These are phyloP conservation scores for Pezicula radicicola DNA, from an alignment of 2,329 filamentous ascomycete genomes.

Conservation along the genomic window DNA sequence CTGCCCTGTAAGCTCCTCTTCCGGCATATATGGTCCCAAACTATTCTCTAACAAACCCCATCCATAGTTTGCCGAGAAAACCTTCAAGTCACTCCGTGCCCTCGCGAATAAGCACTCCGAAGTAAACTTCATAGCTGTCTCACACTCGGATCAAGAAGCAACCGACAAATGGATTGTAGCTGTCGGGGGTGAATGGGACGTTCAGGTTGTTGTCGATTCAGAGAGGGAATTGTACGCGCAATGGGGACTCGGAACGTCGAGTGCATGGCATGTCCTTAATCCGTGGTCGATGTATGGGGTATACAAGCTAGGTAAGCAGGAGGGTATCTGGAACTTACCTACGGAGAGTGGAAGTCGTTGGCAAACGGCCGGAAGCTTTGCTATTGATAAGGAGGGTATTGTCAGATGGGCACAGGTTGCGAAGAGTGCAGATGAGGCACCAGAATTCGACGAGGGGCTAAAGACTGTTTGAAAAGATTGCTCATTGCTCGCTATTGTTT, in stretches of 20 bases:
- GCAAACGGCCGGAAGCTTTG: conserved; percentile 67
- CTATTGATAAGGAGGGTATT: conserved; percentile 48
- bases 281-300: conserved; percentile 55
- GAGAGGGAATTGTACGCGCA: conserved; percentile 57
- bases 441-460: conserved; percentile 48
- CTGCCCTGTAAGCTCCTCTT: conserved; percentile 59
- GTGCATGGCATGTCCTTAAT: conserved; percentile 60
- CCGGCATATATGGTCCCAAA: background rate
- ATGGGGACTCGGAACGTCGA: conserved; percentile 63
- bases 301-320: conserved; percentile 54
- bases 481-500: background rate
- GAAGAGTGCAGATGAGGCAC: conserved; percentile 47
- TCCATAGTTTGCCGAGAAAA: conserved; percentile 59
- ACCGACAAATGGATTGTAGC: conserved; percentile 37
- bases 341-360: conserved; percentile 65
- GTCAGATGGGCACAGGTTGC: conserved; percentile 51
- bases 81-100: conserved; percentile 51
- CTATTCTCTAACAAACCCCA: too few relatives aligned
- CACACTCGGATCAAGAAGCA: conserved; percentile 56
- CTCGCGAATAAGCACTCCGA: conserved; percentile 46
- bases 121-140: conserved; percentile 59
- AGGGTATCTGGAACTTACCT: conserved; percentile 64
- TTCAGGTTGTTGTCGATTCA: conserved; percentile 58
- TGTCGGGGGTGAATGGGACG: conserved; percentile 33
- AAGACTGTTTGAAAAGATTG: conserved; percentile 18